A percentile compares a stretch with the other conserved stretches of the same genome.
Conservation (phyloP, 2,329 filamentous ascomycete genomes). For the Pseudogymnoascus verrucosus region DNA sequence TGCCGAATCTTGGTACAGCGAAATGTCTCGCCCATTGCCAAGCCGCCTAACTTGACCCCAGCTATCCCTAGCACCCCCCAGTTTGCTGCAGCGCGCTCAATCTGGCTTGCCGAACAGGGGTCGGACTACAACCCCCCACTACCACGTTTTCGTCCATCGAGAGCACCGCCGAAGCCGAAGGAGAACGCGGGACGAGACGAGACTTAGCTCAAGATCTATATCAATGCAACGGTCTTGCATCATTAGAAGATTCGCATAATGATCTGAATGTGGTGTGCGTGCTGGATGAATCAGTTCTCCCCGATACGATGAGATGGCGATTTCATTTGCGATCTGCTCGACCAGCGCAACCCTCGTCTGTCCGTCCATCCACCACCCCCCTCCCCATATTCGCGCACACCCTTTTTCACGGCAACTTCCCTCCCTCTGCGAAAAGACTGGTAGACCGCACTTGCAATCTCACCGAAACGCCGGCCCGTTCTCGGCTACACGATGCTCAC, state of each 20-base stretch:
- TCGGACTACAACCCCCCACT: neutral
- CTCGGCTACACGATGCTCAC: neutral
- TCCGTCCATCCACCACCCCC: neutral
- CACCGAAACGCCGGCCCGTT: neutral
- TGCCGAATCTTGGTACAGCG: neutral
- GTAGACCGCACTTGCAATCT: neutral
- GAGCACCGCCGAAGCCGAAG: neutral
- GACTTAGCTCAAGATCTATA: neutral
- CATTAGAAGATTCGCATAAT: neutral
- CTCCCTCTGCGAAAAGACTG: neutral
- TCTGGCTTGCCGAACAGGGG: neutral
- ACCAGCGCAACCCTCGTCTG: neutral
- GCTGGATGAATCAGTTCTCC: neutral
- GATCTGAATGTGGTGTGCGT: neutral
- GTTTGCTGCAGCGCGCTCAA: neutral
- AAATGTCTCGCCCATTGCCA: neutral
- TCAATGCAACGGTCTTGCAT: neutral
- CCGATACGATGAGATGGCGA: neutral
- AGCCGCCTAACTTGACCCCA: neutral
- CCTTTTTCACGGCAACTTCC: neutral
- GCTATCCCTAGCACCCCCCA: neutral
- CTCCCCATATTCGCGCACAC: neutral
- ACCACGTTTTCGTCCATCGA: neutral
- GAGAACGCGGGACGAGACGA: neutral
- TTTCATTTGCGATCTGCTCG: neutral